These are phyloP conservation scores for Excoecaria cochinchinensis DNA, from an alignment of 345 rosid genomes.

Conservation along the genomic window DNA sequence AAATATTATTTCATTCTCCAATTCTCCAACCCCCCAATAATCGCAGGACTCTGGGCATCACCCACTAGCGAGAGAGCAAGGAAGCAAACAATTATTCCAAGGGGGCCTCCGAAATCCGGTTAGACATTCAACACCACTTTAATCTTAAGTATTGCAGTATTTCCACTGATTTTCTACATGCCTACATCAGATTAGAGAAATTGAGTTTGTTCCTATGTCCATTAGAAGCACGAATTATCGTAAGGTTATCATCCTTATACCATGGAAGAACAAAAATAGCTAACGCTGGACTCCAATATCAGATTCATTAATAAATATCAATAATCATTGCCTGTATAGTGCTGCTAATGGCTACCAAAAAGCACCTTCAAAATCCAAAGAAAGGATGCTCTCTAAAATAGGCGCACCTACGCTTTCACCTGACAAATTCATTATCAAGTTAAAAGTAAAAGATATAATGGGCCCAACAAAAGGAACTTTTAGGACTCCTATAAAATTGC, in stretches of 20 bases:
- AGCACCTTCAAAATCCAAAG: neutral
- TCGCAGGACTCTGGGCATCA: neutral
- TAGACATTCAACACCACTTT: neutral
- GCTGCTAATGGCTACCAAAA: neutral
- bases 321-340: neutral
- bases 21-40: neutral
- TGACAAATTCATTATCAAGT: neutral
- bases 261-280: neutral
- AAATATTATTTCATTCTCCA: neutral
- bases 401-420: neutral
- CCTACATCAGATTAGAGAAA: neutral
- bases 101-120: too few species aligned
- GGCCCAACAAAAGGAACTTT: constrained; percentile 11
- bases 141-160: neutral
- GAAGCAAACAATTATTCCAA: neutral
- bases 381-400: neutral
- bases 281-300: constrained; percentile 1
- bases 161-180: too few species aligned
- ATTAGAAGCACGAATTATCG: neutral
- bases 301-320: neutral
- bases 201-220: neutral
- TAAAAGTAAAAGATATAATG: neutral
- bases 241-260: neutral
- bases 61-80: neutral
- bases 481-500: neutral